phyloP scores from a whole-genome alignment of 2,329 filamentous ascomycete genomes.

The Aureobasidium zeae region DNA sequence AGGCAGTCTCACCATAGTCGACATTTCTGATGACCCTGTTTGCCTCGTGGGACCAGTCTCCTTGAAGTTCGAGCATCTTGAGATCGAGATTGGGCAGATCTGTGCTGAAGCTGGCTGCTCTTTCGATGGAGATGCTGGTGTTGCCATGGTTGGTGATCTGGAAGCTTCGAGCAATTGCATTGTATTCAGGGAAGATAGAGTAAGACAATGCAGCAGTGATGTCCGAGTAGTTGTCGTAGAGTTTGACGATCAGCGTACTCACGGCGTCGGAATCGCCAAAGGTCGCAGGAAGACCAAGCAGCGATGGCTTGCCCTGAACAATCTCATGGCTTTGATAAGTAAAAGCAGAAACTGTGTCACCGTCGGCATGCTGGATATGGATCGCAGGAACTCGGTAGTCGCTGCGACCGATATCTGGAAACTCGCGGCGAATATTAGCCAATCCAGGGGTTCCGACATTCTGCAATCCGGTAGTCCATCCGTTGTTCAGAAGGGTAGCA shows the following conservation, averaged over 20 bases:
- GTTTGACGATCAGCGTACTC: conserved; percentile 48
- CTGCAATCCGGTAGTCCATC: conserved; percentile 42
- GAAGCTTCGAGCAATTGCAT: conserved; percentile 54
- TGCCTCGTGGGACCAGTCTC: conserved; percentile 55
- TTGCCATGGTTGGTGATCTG: conserved; percentile 51
- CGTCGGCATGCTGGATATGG: conserved; percentile 49
- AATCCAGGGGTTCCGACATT: conserved; percentile 20
- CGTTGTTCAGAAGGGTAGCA: conserved; percentile 33
- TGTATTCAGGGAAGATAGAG: conserved; percentile 53
- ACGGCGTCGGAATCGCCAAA: conserved; percentile 49
- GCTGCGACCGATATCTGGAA: conserved; percentile 54
- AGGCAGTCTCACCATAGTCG: conserved; percentile 47
- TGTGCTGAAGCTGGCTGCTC: conserved; percentile 51
- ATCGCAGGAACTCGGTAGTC: conserved; percentile 55
- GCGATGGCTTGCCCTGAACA: conserved; percentile 45
- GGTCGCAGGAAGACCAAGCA: conserved; percentile 50
- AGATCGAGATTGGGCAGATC: conserved; percentile 53
- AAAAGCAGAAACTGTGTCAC: conserved; percentile 51
- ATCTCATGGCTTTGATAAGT: conserved; percentile 50
- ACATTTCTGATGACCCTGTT: conserved; percentile 47
- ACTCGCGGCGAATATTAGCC: conserved; percentile 49
- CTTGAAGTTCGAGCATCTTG: conserved; percentile 53
- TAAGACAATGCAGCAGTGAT: conserved; percentile 52
- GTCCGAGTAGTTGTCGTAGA: conserved; percentile 51
- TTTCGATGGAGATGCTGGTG: conserved; percentile 44